phyloP scores from a whole-genome alignment of 108 stramenopile genomes.

The Cyclotella sp. region DNA sequence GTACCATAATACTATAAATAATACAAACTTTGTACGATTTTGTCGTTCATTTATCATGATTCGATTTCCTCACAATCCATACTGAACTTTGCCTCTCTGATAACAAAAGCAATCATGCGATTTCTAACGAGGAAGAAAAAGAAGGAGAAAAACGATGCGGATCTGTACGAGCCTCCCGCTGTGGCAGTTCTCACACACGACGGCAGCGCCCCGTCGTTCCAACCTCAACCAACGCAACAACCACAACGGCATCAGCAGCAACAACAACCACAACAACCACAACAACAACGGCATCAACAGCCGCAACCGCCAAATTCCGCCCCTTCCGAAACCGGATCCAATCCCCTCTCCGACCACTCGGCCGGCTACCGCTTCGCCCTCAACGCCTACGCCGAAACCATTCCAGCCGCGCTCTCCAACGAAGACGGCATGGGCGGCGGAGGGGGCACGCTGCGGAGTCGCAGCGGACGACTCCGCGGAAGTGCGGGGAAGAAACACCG shows the following conservation, averaged over 20 bases:
- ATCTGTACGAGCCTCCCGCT: constrained; percentile 28
- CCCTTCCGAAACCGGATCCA: constrained; percentile 5
- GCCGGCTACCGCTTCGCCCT: constrained; percentile 50
- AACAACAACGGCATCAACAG: constrained; percentile 11
- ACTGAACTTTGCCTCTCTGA: too few species aligned
- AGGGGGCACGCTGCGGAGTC: constrained; percentile 27
- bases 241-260: background rate
- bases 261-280: background rate
- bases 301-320: background rate
- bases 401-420: constrained; percentile 30
- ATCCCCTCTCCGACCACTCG: background rate
- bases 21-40: too few species aligned
- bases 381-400: constrained; percentile 40
- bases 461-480: constrained; percentile 11
- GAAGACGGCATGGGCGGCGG: constrained; percentile 37
- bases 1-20: too few species aligned
- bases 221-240: background rate
- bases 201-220: background rate
- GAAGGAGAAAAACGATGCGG: constrained; percentile 40
- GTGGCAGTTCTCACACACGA: background rate
- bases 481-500: constrained; percentile 19
- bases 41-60: too few species aligned
- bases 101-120: constrained; percentile 5
- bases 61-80: too few species aligned
- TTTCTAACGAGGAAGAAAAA: constrained; percentile 23